Evolutionary conservation across 1,139 yeast species (phyloP).

Genomic region (Scheffersomyces stambukii): DNA sequence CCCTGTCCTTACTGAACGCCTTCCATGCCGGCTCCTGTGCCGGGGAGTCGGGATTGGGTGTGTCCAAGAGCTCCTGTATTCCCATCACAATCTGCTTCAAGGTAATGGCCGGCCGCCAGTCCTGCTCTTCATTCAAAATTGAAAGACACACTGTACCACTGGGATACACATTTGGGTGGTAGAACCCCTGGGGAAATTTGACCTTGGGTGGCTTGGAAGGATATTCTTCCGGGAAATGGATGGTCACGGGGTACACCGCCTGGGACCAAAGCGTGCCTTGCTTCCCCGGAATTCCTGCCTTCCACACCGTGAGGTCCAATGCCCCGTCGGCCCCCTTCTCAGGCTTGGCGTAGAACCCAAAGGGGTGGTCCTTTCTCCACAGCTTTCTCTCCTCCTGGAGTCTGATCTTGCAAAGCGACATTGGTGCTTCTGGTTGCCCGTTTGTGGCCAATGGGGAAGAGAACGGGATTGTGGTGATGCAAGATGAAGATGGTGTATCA

Average conservation of each 20-base stretch:
- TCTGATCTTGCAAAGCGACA: constrained; percentile 68
- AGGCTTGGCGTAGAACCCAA: constrained; percentile 94
- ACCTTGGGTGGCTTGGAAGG: constrained; percentile 97
- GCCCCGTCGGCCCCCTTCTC: constrained; percentile 72
- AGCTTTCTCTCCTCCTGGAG: constrained; percentile 88
- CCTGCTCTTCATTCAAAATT: constrained; percentile 91
- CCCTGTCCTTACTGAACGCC: constrained; percentile 67
- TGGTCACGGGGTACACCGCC: constrained; percentile 83
- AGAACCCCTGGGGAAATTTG: constrained; percentile 80
- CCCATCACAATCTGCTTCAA: constrained; percentile 88
- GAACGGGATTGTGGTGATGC: too few relatives aligned
- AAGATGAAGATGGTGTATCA: too few relatives aligned
- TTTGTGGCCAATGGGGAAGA: too few relatives aligned
- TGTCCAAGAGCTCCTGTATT: constrained; percentile 82
- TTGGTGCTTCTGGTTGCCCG: too few relatives aligned
- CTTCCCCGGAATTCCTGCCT: constrained; percentile 94
- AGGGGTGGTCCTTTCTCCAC: constrained; percentile 99
- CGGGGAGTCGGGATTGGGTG: constrained; percentile 93
- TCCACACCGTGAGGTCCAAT: constrained; percentile 82
- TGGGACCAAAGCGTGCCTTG: constrained; percentile 83
- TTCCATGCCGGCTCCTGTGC: constrained; percentile 98
- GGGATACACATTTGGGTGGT: constrained; percentile 96
- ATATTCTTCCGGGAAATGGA: constrained; percentile 82
- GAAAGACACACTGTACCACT: constrained; percentile 94
- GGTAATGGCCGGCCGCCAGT: constrained; percentile 97